Base-by-base conservation (phyloP, 129 eudicot genomes). In the Escallonia herrerae region DNA sequence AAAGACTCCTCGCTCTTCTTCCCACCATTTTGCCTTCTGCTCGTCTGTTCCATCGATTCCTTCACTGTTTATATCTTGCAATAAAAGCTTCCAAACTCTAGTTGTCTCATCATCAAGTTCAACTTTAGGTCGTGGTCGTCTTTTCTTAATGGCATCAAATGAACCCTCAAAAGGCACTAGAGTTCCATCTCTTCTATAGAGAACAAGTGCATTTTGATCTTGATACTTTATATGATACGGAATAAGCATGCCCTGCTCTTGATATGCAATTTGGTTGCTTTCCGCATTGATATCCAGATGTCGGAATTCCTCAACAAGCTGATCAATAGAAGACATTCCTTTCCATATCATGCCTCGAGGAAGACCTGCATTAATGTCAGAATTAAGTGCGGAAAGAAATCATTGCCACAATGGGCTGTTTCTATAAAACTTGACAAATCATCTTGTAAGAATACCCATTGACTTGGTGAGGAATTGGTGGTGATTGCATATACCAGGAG, bases 51-150 rank as follows among this genome's bases (percentile, higher is more conserved):
- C 99, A 58, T 94, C 85, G 38, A 94, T 74, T 57, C 99, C 99
- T 78, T 84, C 72, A 72, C 82, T 94, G 53, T 89, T 87, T 58
- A 89, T 94, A 66, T 94, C 77, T 71, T 94, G 95, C 73, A 94
- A 68, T 73, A 94, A 73, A 67, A 94, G 95, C 66, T 80, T 89
- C 97, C 97, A 94, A 15, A 94, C 99, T 76, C 86, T 82, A 59
- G 69, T 86, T 43, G 99, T 94, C 84, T 94, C 99, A 42, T 94
- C 99, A 77, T 94, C 99, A 65, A 94, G 93, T 64, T 94, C 86
- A 64, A 94, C 97, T 82, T 77, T 89, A 68, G 99, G 84, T n/a
- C 97, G 84, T 67, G 86, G 82, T 58, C 67, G 64, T 48, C 88
- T 79, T 76, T 79, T 94, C 72, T 62, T 84, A 6, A 78, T 40